A percentile compares a stretch with the other conserved stretches of the same genome.
phyloP scores from a whole-genome alignment of 2,329 filamentous ascomycete genomes.

The Grosmannia serpens region DNA sequence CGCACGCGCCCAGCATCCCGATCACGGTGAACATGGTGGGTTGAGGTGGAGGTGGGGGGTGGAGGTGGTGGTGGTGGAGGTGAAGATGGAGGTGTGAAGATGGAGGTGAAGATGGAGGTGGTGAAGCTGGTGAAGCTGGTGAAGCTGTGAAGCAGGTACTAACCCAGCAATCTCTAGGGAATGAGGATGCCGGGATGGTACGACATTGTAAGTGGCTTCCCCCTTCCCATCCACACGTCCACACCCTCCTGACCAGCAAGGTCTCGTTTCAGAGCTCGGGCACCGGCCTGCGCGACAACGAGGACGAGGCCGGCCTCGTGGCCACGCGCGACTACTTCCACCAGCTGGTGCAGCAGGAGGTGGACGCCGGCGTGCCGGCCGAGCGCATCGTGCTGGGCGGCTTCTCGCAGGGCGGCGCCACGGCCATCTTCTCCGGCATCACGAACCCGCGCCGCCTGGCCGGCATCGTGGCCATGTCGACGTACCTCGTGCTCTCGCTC shows the following conservation, averaged over 20 bases:
- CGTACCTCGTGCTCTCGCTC: constrained; percentile 59
- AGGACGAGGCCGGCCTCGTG: constrained; percentile 61
- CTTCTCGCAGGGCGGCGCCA: constrained; percentile 74
- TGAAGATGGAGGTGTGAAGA: no score
- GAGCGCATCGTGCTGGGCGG: constrained; percentile 78
- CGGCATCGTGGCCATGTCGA: constrained; percentile 79
- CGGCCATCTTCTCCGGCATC: constrained; percentile 70
- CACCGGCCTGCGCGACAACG: constrained; percentile 17
- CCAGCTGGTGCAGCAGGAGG: constrained; percentile 66
- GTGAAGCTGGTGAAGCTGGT: no score
- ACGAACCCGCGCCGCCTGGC: constrained; percentile 63
- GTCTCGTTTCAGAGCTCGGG: constrained; percentile 15
- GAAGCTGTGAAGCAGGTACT: no score
- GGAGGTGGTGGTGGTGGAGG: no score
- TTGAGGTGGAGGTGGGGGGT: constrained; percentile 6
- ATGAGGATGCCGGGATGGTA: constrained; percentile 83
- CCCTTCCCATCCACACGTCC: not conserved
- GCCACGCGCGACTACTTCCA: constrained; percentile 66
- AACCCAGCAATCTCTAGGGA: constrained; percentile 26
- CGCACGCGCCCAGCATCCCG: constrained; percentile 76
- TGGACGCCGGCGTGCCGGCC: constrained; percentile 68
- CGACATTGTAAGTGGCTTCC: constrained; percentile 49
- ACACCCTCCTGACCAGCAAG: not conserved
- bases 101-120: not conserved
- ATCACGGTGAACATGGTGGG: constrained; percentile 60